Evolutionary conservation across 768 basidiomycete genomes (phyloP), one percentile per base, ranked within the genome.

Genomic region (Lactarius sanguifluus): DNA sequence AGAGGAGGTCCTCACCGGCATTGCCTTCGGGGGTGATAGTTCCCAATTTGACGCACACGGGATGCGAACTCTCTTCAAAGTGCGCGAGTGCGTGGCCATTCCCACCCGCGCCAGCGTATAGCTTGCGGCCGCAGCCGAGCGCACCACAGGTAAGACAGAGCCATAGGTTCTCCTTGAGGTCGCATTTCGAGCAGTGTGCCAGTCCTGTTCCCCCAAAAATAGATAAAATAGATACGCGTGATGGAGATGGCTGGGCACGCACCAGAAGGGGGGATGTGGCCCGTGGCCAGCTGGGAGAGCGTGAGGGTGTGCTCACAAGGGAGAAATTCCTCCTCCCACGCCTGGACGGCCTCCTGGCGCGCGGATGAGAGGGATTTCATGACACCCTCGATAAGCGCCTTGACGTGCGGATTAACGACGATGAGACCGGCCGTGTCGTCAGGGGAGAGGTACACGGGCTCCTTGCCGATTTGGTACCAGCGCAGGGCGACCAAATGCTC

Each of bases 21-120:
- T 80, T 84, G 2, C 96, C 96, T 73, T 98, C 96, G 0, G 97
- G 92, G 1, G 96, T 96, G 70, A 99, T 97, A 0, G 96, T 98
- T 0, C 97, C 97, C 0, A 98, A 80, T 75, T 98, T 99, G 40
- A 98, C 95, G 62, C 89, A 90, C 25, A 95, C 83, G 0, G 87
- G 83, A 72, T 99, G 97, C 0, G 81, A 79, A 0, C 89, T 88
- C 54, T 83, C 79, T 56, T 89, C 75, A 59, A 81, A 96, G 74
- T 99, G 97, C 12, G 78, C 74, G 38, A 98, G 76, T 0, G 91
- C 96, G 72, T 99, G 97, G 0, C 96, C 89, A 71, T 98, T 96
- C 1, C 97, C 97, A 0, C 86, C 87, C 0, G 83, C 59, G 1
- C 91, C 92, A 6, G 94, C 94, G 68, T 82, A 91, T 72, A 94